Base-by-base conservation (phyloP, 805 yeast genomes). In the Teunomyces pallodes region DNA sequence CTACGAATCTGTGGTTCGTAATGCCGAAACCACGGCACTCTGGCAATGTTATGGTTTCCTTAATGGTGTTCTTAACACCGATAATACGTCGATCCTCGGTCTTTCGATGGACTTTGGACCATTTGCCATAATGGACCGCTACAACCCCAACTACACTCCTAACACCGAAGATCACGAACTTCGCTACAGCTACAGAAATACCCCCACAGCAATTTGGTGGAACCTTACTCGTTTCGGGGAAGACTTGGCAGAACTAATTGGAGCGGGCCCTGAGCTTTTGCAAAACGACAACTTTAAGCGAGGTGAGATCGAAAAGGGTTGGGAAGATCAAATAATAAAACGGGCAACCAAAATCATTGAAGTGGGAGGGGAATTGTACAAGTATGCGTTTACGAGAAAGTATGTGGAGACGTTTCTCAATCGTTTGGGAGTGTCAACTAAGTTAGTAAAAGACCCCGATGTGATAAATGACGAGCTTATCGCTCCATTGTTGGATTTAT, bases 31-130 rank as follows among this genome's bases (percentile, higher is more conserved):
- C 13, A 84, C 87, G 1, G 96, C 96, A 2, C 74, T 79, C 54
- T 89, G 96, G 89, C 97, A 92, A 62, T 79, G 86, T 0, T 92
- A 90, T 66, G 98, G 97, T 2, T 91, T 92, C 59, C 65, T 91
- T 55, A 94, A 92, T 60, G 99, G 99, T 10, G 98, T 94, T 4
- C 71, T 94, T 47, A 92, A 92, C 64, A 91, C 98, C 0, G 99
- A 92, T 61, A 92, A 92, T 61, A 89, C 97, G 0, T 88, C 96
- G 0, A 76, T 92, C n/a, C 60, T 86, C 39, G 99, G 99, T 0
- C 70, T 90, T 9, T 81, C 96, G 0, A 80, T 94, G 66, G 99
- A 92, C 66, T 94, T 86, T 65, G 99, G 98, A 2, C 98, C 99
- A 0, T 94, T 88, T 69, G 87, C 95, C 14, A 86, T 90, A 51